Conservation (phyloP, 140 eudicot genomes). For the Flaveria floridana region DNA sequence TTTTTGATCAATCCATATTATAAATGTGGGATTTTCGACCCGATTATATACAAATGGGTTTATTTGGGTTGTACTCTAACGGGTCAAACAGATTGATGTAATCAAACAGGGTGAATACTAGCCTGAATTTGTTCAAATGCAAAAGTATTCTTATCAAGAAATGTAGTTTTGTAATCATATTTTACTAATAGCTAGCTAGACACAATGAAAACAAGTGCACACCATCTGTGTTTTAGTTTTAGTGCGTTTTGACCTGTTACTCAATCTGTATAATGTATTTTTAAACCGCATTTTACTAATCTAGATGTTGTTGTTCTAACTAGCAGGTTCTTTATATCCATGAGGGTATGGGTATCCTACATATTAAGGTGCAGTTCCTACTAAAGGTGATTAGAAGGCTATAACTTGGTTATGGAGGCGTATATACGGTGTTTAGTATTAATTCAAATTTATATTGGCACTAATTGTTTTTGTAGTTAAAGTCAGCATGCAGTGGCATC, state of each 20-base stretch:
- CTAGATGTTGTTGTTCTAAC: constrained; percentile 6
- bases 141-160: not conserved
- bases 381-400: constrained; percentile 10
- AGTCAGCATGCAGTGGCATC: not conserved
- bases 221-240: not conserved
- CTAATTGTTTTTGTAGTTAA: too few relatives aligned
- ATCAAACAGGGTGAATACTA: not conserved
- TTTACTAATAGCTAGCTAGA: not conserved
- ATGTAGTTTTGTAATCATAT: not conserved
- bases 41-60: not conserved
- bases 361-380: constrained; percentile 5
- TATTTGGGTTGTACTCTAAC: not conserved
- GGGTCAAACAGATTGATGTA: constrained; percentile 1
- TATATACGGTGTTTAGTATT: not conserved
- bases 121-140: not conserved
- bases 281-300: constrained; percentile 5
- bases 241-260: not conserved
- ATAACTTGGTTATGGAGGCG: not conserved
- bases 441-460: too few relatives aligned
- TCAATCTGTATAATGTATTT: not conserved
- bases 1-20: not conserved
- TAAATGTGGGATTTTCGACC: not conserved
- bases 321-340: constrained; percentile 29
- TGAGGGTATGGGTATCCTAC: constrained; percentile 28
- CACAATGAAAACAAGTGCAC: not conserved